These are phyloP conservation scores for Cornus kousa DNA, from an alignment of 148 eudicot species.

Conservation along the genomic window DNA sequence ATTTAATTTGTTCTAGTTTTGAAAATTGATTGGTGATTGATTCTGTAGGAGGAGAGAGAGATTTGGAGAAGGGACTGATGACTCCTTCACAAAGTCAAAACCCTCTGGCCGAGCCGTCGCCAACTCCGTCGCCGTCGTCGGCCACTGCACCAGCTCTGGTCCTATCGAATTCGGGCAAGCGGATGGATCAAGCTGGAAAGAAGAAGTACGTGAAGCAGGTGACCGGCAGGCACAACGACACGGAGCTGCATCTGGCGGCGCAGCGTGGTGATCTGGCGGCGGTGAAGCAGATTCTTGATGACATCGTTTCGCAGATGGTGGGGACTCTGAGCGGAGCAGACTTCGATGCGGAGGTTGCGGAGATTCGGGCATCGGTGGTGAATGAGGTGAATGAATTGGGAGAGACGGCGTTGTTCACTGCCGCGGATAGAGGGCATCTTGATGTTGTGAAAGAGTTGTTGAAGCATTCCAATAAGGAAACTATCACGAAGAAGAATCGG, in stretches of 20 bases:
- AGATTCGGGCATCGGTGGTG: constrained; percentile 64
- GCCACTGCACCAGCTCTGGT: constrained; percentile 71
- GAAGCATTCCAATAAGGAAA: constrained; percentile 60
- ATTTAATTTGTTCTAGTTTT: neutral
- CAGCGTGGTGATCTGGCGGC: constrained; percentile 75
- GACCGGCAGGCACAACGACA: constrained; percentile 83
- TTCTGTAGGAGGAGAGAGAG: constrained; percentile 30
- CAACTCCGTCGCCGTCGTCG: constrained; percentile 72
- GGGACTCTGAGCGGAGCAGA: constrained; percentile 62
- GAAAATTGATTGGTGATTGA: neutral
- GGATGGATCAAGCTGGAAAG: constrained; percentile 80
- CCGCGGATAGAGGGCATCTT: constrained; percentile 71
- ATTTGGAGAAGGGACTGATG: constrained; percentile 37
- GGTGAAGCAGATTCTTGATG: constrained; percentile 61
- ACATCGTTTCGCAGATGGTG: constrained; percentile 65
- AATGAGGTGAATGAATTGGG: constrained; percentile 83
- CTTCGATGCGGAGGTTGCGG: constrained; percentile 66
- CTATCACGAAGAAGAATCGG: constrained; percentile 55
- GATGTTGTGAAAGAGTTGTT: constrained; percentile 79
- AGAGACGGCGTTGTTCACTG: constrained; percentile 67
- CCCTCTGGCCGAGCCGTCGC: constrained; percentile 39
- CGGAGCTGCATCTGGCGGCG: constrained; percentile 85
- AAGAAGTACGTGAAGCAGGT: constrained; percentile 90
- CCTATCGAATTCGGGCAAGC: constrained; percentile 76
- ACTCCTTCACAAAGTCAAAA: constrained; percentile 23